Evolutionary conservation across 2,329 filamentous ascomycete genomes (phyloP).

Genomic region (Fusarium duplospermum): DNA sequence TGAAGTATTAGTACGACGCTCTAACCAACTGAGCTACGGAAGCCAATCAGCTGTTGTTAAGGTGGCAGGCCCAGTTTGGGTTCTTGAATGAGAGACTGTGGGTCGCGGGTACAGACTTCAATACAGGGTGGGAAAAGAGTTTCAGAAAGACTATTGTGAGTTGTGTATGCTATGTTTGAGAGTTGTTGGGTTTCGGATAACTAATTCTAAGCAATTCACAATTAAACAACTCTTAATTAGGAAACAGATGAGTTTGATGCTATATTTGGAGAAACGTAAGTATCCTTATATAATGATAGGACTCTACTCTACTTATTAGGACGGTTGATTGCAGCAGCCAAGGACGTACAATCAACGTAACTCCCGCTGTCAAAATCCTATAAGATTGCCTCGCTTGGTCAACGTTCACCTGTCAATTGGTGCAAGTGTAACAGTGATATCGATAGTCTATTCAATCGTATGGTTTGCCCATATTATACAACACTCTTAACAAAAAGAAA

Average conservation of each 20-base stretch:
- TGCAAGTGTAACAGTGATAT: neutral
- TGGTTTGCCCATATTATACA: slow-evolving; percentile 1
- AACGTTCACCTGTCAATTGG: neutral
- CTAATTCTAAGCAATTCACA: no score
- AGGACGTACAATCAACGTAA: neutral
- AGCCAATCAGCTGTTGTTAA: slow-evolving; percentile 16
- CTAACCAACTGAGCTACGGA: slow-evolving; percentile 21
- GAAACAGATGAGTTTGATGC: neutral
- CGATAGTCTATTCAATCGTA: neutral
- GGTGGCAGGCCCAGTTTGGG: neutral
- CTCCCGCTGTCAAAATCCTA: neutral
- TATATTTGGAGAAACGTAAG: neutral
- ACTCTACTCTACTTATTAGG: neutral
- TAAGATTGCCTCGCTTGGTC: neutral
- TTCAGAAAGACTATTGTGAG: neutral
- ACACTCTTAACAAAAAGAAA: neutral
- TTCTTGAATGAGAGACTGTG: neutral
- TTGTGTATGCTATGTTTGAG: neutral
- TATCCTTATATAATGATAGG: no score
- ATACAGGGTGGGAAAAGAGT: neutral
- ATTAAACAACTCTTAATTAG: neutral
- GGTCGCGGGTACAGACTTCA: neutral
- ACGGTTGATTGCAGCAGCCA: neutral
- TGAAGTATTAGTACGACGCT: slow-evolving; percentile 23
- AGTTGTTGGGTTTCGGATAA: neutral